Evolutionary conservation across 371 early-diverging fungal species (phyloP).

Genomic region (Catenaria anguillulae): DNA sequence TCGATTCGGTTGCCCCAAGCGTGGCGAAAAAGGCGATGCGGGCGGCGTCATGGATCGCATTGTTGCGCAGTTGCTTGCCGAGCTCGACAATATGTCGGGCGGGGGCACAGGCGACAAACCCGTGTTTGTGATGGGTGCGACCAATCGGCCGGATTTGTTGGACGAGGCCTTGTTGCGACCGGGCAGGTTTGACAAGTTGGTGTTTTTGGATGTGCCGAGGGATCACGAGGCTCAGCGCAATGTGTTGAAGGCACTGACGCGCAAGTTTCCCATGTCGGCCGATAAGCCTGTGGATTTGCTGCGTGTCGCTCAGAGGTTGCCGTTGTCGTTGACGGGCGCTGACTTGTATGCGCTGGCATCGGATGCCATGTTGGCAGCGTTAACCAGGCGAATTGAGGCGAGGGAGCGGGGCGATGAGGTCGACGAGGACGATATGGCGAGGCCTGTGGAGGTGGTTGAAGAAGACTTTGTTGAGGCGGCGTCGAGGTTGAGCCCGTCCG

Average conservation of each 20-base stretch:
- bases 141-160: conserved; percentile 97
- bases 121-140: conserved; percentile 99
- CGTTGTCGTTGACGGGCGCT: conserved; percentile 88
- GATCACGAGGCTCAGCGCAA: conserved; percentile 69
- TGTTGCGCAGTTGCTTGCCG: conserved; percentile 86
- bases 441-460: conserved; percentile 60
- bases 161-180: conserved; percentile 95
- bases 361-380: conserved; percentile 90
- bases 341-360: conserved; percentile 96
- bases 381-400: conserved; percentile 21
- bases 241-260: conserved; percentile 79
- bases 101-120: conserved; percentile 39
- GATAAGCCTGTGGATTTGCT: conserved; percentile 59
- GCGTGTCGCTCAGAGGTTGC: conserved; percentile 62
- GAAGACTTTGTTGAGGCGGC: conserved; percentile 72
- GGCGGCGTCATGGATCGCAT: conserved; percentile 98
- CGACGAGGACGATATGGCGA: conserved; percentile 39
- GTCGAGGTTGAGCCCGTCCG: conserved; percentile 69
- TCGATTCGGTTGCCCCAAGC: conserved; percentile 86
- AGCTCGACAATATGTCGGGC: conserved; percentile 77
- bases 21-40: conserved; percentile 88
- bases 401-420: too few relatives aligned
- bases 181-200: conserved; percentile 88
- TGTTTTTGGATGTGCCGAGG: conserved; percentile 84
- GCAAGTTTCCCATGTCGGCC: conserved; percentile 73